Percentiles rank a stretch among this genome's conserved stretches.
These are phyloP conservation scores for Acanthamoeba royreba DNA, from an alignment of 208 protist species.

Conservation along the genomic window DNA sequence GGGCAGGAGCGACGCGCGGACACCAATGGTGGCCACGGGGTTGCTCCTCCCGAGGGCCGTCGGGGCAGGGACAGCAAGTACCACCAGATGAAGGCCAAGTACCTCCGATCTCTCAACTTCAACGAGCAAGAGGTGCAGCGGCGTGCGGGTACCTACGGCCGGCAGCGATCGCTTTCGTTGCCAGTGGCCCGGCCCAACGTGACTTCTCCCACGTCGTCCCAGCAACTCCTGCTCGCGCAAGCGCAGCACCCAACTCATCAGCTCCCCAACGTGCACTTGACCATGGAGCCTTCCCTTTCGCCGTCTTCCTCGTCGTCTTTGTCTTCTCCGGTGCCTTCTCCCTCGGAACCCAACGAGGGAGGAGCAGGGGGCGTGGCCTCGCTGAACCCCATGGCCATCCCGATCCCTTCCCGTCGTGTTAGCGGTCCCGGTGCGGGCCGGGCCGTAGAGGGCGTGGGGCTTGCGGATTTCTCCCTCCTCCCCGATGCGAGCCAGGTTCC, in stretches of 20 bases:
- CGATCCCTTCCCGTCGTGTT: neutral
- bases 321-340: neutral
- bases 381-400: neutral
- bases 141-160: neutral
- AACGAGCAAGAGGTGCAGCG: neutral
- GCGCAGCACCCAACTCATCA: neutral
- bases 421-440: neutral
- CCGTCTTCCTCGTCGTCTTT: neutral
- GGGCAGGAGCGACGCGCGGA: neutral
- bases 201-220: neutral
- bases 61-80: neutral
- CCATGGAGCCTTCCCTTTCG: neutral
- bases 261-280: neutral
- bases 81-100: neutral
- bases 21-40: neutral
- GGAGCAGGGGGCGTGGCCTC: no score
- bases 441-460: neutral
- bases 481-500: neutral
- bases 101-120: constrained; percentile 5
- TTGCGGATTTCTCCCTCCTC: neutral
- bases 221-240: neutral
- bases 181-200: neutral
- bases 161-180: neutral
- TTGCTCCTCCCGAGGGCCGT: neutral
- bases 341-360: neutral